phyloP scores from a whole-genome alignment of 1,139 yeast species.

The Zygoascus sp. region DNA sequence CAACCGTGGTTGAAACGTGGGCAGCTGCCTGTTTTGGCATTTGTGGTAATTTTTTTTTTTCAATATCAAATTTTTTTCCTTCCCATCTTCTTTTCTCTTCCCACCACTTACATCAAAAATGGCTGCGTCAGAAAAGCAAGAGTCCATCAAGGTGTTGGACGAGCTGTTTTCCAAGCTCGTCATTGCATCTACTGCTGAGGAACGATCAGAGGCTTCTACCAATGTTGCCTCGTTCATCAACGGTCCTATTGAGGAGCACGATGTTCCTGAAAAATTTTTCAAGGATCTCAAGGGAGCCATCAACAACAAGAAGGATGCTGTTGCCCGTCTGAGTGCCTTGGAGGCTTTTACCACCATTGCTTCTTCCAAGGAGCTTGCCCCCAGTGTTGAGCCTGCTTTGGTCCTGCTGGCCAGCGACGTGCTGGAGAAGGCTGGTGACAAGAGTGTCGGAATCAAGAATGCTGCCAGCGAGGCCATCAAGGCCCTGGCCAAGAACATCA shows the following conservation, averaged over 20 bases:
- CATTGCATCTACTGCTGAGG: slow-evolving; percentile 73
- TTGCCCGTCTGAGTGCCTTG: slow-evolving; percentile 68
- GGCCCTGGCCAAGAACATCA: slow-evolving; percentile 73
- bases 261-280: slow-evolving; percentile 90
- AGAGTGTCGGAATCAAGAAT: slow-evolving; percentile 67
- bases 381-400: slow-evolving; percentile 93
- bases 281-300: slow-evolving; percentile 69
- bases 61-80: not conserved
- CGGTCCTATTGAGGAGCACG: slow-evolving; percentile 97
- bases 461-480: slow-evolving; percentile 69
- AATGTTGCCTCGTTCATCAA: slow-evolving; percentile 91
- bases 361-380: slow-evolving; percentile 69
- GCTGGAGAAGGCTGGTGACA: slow-evolving; percentile 83
- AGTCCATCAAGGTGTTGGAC: slow-evolving; percentile 62
- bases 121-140: slow-evolving; percentile 23
- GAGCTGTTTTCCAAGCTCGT: slow-evolving; percentile 91
- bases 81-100: slow-evolving; percentile 4
- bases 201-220: slow-evolving; percentile 80
- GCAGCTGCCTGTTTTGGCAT: not conserved
- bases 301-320: slow-evolving; percentile 69
- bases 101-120: slow-evolving; percentile 12
- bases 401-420: slow-evolving; percentile 69
- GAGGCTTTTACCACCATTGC: slow-evolving; percentile 84
- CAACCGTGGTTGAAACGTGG: slow-evolving; percentile 1
- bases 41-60: slow-evolving; percentile 10